Conservation (phyloP, 176 grass and related monocot genomes). For the Bromus sterilis region DNA sequence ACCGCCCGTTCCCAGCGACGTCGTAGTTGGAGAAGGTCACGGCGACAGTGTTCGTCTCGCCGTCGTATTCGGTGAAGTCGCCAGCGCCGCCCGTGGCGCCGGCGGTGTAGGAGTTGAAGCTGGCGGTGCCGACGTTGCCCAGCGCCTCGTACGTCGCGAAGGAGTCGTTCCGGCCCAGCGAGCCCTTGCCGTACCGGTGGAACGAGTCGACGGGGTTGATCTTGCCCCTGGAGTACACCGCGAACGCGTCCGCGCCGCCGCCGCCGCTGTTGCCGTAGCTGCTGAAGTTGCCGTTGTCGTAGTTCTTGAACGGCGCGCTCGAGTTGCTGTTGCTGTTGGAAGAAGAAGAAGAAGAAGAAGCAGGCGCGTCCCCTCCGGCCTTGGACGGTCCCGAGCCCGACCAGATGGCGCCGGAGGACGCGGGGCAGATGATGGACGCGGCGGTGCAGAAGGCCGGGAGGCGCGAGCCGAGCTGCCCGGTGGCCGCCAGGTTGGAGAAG, state of each 20-base stretch:
- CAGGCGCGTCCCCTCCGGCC: neutral
- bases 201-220: neutral
- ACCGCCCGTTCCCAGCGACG: neutral
- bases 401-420: neutral
- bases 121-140: neutral
- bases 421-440: neutral
- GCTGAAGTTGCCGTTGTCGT: constrained; percentile 10
- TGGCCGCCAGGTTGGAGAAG: neutral
- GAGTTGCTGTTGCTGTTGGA: too few species aligned
- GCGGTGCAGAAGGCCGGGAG: neutral
- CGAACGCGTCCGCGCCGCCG: neutral
- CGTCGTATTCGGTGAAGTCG: neutral
- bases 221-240: neutral
- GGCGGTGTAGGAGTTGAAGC: constrained; percentile 3
- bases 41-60: neutral
- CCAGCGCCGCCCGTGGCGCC: neutral
- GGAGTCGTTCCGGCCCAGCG: neutral
- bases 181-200: neutral
- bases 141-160: neutral
- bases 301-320: neutral
- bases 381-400: neutral
- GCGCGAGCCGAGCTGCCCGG: neutral
- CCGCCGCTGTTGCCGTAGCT: constrained; percentile 10
- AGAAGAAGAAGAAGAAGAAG: too few species aligned
- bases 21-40: neutral